These are phyloP conservation scores for Saprolegnia parasitica DNA, from an alignment of 352 stramenopile species.

Conservation along the genomic window DNA sequence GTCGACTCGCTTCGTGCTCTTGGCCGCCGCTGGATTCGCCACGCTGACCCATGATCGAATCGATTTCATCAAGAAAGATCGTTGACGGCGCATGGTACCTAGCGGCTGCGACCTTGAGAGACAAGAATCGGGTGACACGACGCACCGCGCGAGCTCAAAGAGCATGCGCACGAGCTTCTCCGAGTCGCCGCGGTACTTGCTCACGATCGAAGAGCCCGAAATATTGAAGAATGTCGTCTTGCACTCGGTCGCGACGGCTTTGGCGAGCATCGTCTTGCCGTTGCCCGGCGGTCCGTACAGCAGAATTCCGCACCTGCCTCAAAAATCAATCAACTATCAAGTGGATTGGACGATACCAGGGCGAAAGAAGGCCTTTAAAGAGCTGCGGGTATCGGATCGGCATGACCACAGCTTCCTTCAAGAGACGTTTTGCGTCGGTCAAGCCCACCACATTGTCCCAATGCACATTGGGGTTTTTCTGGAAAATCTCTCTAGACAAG, in stretches of 20 bases:
- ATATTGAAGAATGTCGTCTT: conserved; percentile 88
- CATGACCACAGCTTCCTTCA: conserved; percentile 94
- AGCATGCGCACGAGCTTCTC: conserved; percentile 84
- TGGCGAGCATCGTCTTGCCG: conserved; percentile 86
- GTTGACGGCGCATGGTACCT: conserved; percentile 75
- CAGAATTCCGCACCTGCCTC: conserved; percentile 85
- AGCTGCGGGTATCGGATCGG: conserved; percentile 93
- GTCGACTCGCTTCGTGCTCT: conserved; percentile 78
- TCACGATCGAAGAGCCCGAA: conserved; percentile 81
- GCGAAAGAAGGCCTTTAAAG: conserved; percentile 88
- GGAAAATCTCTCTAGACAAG: conserved; percentile 76
- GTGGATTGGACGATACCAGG: conserved; percentile 37
- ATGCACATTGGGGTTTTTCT: conserved; percentile 85
- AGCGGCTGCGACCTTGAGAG: neutral
- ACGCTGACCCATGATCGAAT: conserved; percentile 87
- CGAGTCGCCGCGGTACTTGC: conserved; percentile 80
- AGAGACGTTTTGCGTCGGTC: conserved; percentile 88
- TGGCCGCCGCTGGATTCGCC: conserved; percentile 60
- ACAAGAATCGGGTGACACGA: neutral
- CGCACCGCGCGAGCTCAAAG: conserved; percentile 62
- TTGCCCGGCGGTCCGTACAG: conserved; percentile 82
- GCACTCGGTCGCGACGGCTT: conserved; percentile 79
- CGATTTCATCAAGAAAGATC: conserved; percentile 85
- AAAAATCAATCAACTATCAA: neutral
- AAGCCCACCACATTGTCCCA: conserved; percentile 88